Base-by-base conservation (phyloP, 2,329 filamentous ascomycete genomes). In the Hymenoscyphus linearis region DNA sequence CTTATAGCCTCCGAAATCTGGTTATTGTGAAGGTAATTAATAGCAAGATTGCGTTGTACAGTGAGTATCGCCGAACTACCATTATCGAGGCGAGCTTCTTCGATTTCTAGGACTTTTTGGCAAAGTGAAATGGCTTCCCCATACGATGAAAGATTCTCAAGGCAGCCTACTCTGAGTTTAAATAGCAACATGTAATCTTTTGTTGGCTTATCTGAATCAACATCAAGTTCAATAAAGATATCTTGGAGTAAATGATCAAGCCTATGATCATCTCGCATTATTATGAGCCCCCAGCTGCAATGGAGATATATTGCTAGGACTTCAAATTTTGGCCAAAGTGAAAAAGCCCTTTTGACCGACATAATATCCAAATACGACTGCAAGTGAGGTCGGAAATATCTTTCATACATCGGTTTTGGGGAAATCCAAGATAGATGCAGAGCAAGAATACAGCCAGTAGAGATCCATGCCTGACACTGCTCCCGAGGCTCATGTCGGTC, bases 361-460 rank as follows among this genome's bases (percentile, higher is more conserved):
- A 10, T 7, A 18, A 44, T 9, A n/a, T 22, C 3, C 4, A 44
- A n/a, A n/a, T 18, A 44, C 3, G 40, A 18, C 6, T 44, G 40
- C 40, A 44, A 6, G 18, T 22, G 40, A n/a, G 40, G 40, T n/a
- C 40, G n/a, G n/a, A 44, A 18, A 44, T 44, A 44, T 7, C 40
- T n/a, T 18, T n/a, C 40, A n/a, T 10, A 22, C 16, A 55, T 59
- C 63, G 57, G 63, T 14, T 60, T 13, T 13, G 22, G 31, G n/a
- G 26, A 22, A 61, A 58, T 57, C 9, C 16, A 31, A 2, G 47
- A 37, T 60, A 64, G 66, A 57, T 31, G 10, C 3, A 68, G 55
- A 47, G 31, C 64, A 64, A 67, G 35, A 40, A 66, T 53, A 60
- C 61, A 67, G 12, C 62, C 65, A 50, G 62, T 18, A 34, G 52